Percentiles rank a stretch among this genome's conserved stretches.
Evolutionary conservation across 768 basidiomycete genomes (phyloP).

Genomic region (Podaxis carcinomalis): DNA sequence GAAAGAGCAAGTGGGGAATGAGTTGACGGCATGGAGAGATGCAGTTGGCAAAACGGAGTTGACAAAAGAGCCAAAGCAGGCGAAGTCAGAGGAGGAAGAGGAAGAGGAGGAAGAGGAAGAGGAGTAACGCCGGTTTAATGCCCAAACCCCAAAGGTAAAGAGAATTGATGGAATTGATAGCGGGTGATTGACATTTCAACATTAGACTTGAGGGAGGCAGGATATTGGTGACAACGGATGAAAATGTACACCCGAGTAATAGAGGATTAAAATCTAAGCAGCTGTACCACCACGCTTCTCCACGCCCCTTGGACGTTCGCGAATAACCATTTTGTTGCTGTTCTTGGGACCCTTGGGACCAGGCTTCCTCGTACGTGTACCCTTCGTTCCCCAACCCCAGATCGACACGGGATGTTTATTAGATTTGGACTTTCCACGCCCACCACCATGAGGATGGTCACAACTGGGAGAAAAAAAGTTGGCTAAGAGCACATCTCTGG

Average conservation of each 20-base stretch:
- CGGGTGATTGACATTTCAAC: background rate
- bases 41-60: constrained; percentile 62
- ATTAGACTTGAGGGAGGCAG: background rate
- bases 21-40: constrained; percentile 74
- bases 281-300: constrained; percentile 38
- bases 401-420: constrained; percentile 91
- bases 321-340: constrained; percentile 86
- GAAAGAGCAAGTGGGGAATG: constrained; percentile 53
- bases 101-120: constrained; percentile 27
- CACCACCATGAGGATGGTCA: constrained; percentile 96
- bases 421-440: constrained; percentile 96
- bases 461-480: constrained; percentile 36
- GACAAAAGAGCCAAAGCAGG: constrained; percentile 49
- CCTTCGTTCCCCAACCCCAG: constrained; percentile 92
- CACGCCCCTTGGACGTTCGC: constrained; percentile 77
- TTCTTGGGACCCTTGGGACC: constrained; percentile 88
- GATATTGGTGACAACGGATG: constrained; percentile 7
- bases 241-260: constrained; percentile 9
- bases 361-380: constrained; percentile 88
- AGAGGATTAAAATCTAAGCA: constrained; percentile 21
- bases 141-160: constrained; percentile 2
- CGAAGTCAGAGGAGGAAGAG: constrained; percentile 41
- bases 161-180: background rate
- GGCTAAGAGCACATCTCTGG: constrained; percentile 1
- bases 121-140: background rate